Base-by-base conservation (phyloP, 1,139 yeast species). In the Sugiyamaella grinbergsii region DNA sequence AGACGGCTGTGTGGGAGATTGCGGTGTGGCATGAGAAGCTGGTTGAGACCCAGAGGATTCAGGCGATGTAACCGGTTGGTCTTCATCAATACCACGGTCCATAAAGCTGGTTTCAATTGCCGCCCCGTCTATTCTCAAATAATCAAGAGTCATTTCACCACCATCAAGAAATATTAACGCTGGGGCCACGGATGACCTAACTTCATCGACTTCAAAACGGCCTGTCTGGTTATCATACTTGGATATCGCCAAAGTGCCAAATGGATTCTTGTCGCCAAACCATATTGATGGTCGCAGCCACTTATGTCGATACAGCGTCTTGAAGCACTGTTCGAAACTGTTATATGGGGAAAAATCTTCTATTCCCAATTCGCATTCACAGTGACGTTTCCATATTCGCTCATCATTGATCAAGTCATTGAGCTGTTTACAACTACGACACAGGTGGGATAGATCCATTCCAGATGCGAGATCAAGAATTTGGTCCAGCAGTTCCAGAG, bases 281-380 rank as follows among this genome's bases (percentile, higher is more conserved):
- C 70, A 66, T 2, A 66, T 34, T 4, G 64, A 51, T 19, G 60
- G 55, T 34, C 57, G 52, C 20, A 66, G 52, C 68, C 68, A 65
- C 16, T 53, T 38, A 42, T 61, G 64, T 4, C 47, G 52, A 33
- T 56, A 55, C 38, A 63, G 52, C 5, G 50, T 26, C 16, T 47
- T 48, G 48, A 53, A 62, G 23, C 61, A 51, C 5, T 51, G 51
- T 19, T 47, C 50, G 37, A 49, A 58, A 7, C 58, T 40, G 2
- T 26, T 13, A 49, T 56, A 61, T 2, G 66, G 63, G 15, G 13
- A 18, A 18, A 50, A 50, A 16, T 51, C 24, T 18, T 34, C 29
- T 13, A 47, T 47, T 22, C 49, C 49, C 20, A 47, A 39, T 28
- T 47, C 46, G 5, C 52, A 42, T 16, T 33, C 18, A 33, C 58